phyloP scores from a whole-genome alignment of 225 moss, liverwort and hornwort genomes.

The Climacium dendroides region DNA sequence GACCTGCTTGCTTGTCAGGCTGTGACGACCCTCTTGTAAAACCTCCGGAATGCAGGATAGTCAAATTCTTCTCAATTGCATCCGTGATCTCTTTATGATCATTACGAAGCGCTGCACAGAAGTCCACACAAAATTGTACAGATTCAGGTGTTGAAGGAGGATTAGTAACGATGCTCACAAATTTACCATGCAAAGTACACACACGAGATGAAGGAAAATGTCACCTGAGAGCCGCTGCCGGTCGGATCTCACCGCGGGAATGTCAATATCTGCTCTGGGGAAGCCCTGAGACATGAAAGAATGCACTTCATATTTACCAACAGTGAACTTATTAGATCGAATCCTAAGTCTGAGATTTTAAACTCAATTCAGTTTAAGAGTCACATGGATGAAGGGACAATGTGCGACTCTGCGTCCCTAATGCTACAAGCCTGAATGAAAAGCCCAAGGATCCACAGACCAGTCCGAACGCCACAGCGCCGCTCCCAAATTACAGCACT shows the following conservation, averaged over 20 bases:
- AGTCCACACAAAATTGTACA: background rate
- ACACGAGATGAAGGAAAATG: background rate
- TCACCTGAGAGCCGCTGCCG: slow-evolving; percentile 80
- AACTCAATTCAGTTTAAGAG: background rate
- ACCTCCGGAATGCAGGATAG: slow-evolving; percentile 71
- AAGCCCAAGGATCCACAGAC: background rate
- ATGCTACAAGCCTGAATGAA: background rate
- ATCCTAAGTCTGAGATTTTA: background rate
- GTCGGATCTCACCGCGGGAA: slow-evolving; percentile 67
- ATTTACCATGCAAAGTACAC: background rate
- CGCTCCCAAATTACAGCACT: background rate
- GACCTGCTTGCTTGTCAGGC: slow-evolving; percentile 63
- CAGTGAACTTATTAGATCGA: background rate
- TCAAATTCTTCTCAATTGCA: slow-evolving; percentile 81
- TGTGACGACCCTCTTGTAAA: slow-evolving; percentile 54
- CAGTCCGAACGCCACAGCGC: background rate
- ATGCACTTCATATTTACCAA: background rate
- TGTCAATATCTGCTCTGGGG: slow-evolving; percentile 77
- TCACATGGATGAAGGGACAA: background rate
- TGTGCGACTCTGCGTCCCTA: background rate
- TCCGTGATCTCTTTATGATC: slow-evolving; percentile 66
- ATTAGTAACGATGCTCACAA: background rate
- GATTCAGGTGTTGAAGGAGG: background rate
- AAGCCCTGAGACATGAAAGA: slow-evolving; percentile 50
- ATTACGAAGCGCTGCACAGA: slow-evolving; percentile 68